These are phyloP conservation scores for Rhodomyrtus tomentosa DNA, from an alignment of 345 rosid genomes.

Conservation along the genomic window DNA sequence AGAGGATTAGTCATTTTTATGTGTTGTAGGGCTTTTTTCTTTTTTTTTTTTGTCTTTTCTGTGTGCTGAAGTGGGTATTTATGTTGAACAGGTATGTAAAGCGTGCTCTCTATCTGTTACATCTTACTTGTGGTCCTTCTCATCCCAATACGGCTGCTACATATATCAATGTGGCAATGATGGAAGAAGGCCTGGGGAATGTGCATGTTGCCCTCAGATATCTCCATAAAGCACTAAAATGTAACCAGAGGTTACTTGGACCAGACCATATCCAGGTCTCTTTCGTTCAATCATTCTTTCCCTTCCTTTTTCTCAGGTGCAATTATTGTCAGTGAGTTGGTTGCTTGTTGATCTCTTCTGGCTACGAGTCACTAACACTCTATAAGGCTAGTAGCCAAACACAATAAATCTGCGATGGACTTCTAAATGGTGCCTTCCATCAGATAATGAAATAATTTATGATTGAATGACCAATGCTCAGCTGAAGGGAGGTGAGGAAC, in stretches of 20 bases:
- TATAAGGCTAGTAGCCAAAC: background rate
- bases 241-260: conserved; percentile 92
- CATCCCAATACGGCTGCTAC: conserved; percentile 99
- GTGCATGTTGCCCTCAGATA: conserved; percentile 98
- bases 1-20: background rate
- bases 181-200: conserved; percentile 99
- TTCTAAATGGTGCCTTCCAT: background rate
- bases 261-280: conserved; percentile 97
- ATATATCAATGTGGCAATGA: conserved; percentile 97
- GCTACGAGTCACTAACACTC: background rate
- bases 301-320: background rate
- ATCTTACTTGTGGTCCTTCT: conserved; percentile 96
- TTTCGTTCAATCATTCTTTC: background rate
- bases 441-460: background rate
- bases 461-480: background rate
- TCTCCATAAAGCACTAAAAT: conserved; percentile 93
- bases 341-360: background rate
- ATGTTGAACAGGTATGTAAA: conserved; percentile 73
- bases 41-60: background rate
- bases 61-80: background rate
- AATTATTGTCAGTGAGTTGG: background rate
- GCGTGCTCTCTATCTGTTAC: conserved; percentile 93
- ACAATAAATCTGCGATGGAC: background rate
- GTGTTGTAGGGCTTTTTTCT: conserved; percentile 3
- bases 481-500: background rate